phyloP scores from a whole-genome alignment of 2,329 filamentous ascomycete species.

The Botryotinia calthae region DNA sequence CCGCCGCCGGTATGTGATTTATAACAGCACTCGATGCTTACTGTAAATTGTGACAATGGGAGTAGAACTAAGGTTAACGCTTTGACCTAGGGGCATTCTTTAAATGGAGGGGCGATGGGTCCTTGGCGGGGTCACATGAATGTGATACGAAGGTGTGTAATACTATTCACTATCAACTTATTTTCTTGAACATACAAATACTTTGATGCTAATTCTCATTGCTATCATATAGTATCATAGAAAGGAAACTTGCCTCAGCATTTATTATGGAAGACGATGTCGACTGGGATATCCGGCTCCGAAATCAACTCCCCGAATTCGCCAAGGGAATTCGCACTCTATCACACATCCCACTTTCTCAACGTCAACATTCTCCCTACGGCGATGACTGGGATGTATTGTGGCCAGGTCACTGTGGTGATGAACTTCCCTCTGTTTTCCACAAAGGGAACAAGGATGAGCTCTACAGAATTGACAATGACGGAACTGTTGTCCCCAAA shows the following conservation, averaged over 20 bases:
- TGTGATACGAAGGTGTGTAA: conserved; percentile 35
- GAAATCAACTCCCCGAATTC: conserved; percentile 37
- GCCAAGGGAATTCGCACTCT: conserved; percentile 26
- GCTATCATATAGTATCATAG: conserved; percentile 28
- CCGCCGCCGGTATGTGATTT: conserved; percentile 35
- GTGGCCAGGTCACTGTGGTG: conserved; percentile 41
- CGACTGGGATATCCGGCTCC: conserved; percentile 45
- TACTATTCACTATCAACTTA: neutral
- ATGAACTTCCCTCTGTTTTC: conserved; percentile 2
- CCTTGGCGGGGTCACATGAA: conserved; percentile 45
- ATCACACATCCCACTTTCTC: conserved; percentile 16
- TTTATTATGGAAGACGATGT: conserved; percentile 46
- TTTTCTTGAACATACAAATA: neutral
- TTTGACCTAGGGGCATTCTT: conserved; percentile 3
- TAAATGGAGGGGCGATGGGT: conserved; percentile 39
- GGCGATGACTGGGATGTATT: conserved; percentile 43
- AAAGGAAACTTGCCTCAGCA: conserved; percentile 34
- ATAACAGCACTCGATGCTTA: neutral
- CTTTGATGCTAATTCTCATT: neutral
- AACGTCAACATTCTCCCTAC: conserved; percentile 31
- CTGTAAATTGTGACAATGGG: neutral
- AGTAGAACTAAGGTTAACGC: neutral
- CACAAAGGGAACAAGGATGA: conserved; percentile 20
- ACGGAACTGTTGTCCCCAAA: conserved; percentile 34
- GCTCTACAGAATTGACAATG: conserved; percentile 31